Evolutionary conservation across 176 grass and related monocot genomes (phyloP).

Genomic region (Cocos nucifera): DNA sequence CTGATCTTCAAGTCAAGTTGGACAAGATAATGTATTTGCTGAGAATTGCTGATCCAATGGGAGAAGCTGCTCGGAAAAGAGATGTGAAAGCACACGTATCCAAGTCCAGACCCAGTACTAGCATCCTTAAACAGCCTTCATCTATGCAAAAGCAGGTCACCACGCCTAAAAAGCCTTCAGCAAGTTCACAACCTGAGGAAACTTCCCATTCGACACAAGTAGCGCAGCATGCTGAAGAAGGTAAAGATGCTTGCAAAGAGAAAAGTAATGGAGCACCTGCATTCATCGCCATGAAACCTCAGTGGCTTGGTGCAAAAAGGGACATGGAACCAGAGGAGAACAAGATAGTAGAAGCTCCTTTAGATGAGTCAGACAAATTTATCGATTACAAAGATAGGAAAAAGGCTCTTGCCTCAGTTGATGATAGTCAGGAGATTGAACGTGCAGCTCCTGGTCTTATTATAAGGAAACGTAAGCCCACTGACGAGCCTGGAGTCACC

Average conservation of each 20-base stretch:
- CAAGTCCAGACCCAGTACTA: constrained; percentile 19
- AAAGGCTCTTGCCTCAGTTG: constrained; percentile 31
- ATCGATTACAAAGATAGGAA: constrained; percentile 94
- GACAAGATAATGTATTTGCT: constrained; percentile 77
- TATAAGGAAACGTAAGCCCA: constrained; percentile 62
- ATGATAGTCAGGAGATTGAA: constrained; percentile 50
- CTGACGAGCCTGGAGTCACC: constrained; percentile 14
- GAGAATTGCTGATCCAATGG: constrained; percentile 91
- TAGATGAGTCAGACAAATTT: constrained; percentile 61
- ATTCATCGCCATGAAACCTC: constrained; percentile 53
- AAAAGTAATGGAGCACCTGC: constrained; percentile 31
- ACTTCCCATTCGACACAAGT: constrained; percentile 21
- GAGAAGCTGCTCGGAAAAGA: constrained; percentile 72
- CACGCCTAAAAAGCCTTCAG: constrained; percentile 3
- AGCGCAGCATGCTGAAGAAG: constrained; percentile 17
- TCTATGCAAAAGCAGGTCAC: constrained; percentile 29
- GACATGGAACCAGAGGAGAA: constrained; percentile 42
- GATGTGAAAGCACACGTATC: constrained; percentile 37
- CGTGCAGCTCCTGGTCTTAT: constrained; percentile 78
- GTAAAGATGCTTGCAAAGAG: constrained; percentile 19
- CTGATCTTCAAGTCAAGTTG: constrained; percentile 59
- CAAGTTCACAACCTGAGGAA: constrained; percentile 22
- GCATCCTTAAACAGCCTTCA: constrained; percentile 20
- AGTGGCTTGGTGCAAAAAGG: constrained; percentile 86
- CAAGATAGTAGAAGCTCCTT: constrained; percentile 30